These are phyloP conservation scores for Hirschioporus abietinus DNA, from an alignment of 768 basidiomycete species.

Conservation along the genomic window DNA sequence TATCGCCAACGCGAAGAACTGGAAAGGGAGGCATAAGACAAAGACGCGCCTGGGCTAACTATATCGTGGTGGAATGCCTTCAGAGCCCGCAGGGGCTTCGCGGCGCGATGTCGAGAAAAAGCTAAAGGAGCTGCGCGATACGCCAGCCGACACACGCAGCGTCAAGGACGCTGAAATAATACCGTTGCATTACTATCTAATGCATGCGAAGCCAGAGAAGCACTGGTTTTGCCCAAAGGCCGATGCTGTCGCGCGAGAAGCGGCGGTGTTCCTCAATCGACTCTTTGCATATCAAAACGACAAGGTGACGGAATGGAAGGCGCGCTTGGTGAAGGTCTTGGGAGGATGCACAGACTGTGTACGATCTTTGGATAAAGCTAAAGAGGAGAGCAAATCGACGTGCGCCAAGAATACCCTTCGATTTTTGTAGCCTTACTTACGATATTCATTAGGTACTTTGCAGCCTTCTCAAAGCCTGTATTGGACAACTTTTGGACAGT, in stretches of 20 bases:
- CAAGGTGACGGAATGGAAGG: slow-evolving; percentile 60
- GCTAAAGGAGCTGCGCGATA: slow-evolving; percentile 49
- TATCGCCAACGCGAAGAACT: not conserved
- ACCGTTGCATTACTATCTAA: slow-evolving; percentile 48
- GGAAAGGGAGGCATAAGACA: too few species aligned
- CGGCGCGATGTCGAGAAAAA: slow-evolving; percentile 30
- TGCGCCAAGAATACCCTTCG: slow-evolving; percentile 2
- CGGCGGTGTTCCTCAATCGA: slow-evolving; percentile 78
- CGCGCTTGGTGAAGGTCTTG: slow-evolving; percentile 49
- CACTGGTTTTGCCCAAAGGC: slow-evolving; percentile 85
- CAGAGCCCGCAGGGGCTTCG: slow-evolving; percentile 1
- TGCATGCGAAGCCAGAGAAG: slow-evolving; percentile 32
- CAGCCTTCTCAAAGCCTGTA: slow-evolving; percentile 48
- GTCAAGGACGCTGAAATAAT: slow-evolving; percentile 45
- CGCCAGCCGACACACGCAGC: slow-evolving; percentile 47
- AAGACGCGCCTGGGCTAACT: too few species aligned
- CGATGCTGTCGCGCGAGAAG: slow-evolving; percentile 47
- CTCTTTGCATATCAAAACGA: slow-evolving; percentile 70
- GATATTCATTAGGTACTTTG: slow-evolving; percentile 55
- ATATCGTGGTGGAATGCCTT: not conserved
- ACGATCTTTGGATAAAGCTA: slow-evolving; percentile 50
- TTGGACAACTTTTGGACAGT: slow-evolving; percentile 53
- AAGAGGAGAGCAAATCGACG: slow-evolving; percentile 31
- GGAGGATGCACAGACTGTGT: slow-evolving; percentile 67
- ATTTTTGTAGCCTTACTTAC: not conserved